Percentiles rank a stretch among this genome's conserved stretches.
Conservation (phyloP, 345 rosid species). For the Noccaea caerulescens region DNA sequence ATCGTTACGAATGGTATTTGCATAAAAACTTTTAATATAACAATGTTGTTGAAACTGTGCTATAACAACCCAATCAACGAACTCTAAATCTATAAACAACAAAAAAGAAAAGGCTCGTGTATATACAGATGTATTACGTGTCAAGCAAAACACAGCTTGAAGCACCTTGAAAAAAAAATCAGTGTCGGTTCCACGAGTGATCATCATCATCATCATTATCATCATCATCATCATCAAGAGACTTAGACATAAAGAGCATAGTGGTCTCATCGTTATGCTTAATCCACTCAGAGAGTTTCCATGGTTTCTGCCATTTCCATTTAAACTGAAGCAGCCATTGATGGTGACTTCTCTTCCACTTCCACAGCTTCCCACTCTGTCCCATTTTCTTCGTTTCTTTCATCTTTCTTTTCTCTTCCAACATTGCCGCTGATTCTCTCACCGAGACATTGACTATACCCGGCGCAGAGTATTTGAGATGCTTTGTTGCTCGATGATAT, state of each 20-base stretch:
- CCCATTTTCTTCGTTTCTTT: slow-evolving; percentile 58
- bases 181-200: slow-evolving; percentile 34
- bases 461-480: slow-evolving; percentile 61
- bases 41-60: not conserved
- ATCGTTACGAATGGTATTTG: too few species aligned
- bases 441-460: slow-evolving; percentile 56
- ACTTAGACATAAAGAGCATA: slow-evolving; percentile 56
- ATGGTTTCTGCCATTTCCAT: slow-evolving; percentile 95
- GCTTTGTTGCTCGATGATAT: slow-evolving; percentile 75
- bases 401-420: slow-evolving; percentile 64
- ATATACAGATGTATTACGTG: slow-evolving; percentile 7
- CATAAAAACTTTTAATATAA: too few species aligned
- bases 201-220: slow-evolving; percentile 27
- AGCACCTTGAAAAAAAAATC: slow-evolving; percentile 22
- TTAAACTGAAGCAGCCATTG: slow-evolving; percentile 88
- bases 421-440: slow-evolving; percentile 59
- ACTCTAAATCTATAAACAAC: slow-evolving; percentile 21
- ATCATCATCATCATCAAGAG: slow-evolving; percentile 34
- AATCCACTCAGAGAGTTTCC: slow-evolving; percentile 84
- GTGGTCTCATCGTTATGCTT: slow-evolving; percentile 74
- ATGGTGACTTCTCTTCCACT: slow-evolving; percentile 89
- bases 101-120: slow-evolving; percentile 11
- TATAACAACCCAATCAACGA: slow-evolving; percentile 1
- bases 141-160: not conserved
- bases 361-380: slow-evolving; percentile 78